Evolutionary conservation across 164 flowering plant species (phyloP), one percentile per base, ranked within the genome.

Genomic region (Umbellularia californica): DNA sequence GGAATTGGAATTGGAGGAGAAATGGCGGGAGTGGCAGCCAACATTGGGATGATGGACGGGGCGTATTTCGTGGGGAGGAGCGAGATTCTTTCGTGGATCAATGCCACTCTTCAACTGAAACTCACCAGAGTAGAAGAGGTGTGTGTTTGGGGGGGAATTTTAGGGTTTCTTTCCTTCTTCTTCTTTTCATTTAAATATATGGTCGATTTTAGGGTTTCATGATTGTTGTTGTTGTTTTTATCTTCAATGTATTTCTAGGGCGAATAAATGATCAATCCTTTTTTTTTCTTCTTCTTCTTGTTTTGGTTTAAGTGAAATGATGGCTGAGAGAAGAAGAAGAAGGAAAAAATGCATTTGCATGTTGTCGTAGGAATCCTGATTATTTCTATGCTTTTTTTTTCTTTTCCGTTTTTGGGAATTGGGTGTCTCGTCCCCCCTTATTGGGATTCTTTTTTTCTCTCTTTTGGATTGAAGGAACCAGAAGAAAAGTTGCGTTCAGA

Each of bases 11-110:
- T 55, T 55, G n/a, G 60, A 3, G 60, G 60, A 55, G 60, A 14
- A 55, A 55, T 55, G 60, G 79, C 76, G 76, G 58, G 72, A 71
- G 86, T 88, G 92, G 94, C 95, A 69, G 76, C 87, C 51, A 92
- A 85, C 68, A 90, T 89, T 9, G 97, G 97, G 73, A 90, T 90
- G 81, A 94, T 94, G 98, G 98, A 92, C 66, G 82, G 90, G 68
- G 98, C 97, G 2, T 94, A 92, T 79, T 92, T 94, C 64, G 98
- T 94, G 1, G 98, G 98, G 20, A 84, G 98, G 82, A 89, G 82
- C 76, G 98, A 92, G 84, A 85, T 94, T 69, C 78, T 94, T 63
- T 72, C 89, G 1, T 94, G 98, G 98, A 88, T 94, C 77, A 94
- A 94, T 72, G 87, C 84, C 65, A 82, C 92, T 58, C 94, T 94